phyloP scores from a whole-genome alignment of 305 asterid species.

The Striga hermonthica region DNA sequence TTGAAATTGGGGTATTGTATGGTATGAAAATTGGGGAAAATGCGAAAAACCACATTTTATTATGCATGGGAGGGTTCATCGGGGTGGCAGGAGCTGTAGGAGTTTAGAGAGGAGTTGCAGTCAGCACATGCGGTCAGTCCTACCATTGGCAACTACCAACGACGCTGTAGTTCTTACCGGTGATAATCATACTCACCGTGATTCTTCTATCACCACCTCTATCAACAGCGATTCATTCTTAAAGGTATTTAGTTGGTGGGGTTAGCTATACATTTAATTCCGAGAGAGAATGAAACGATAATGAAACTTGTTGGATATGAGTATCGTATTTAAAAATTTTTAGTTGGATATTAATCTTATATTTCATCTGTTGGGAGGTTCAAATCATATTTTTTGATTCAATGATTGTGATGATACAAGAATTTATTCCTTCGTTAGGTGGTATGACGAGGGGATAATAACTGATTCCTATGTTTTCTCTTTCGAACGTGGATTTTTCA shows the following conservation, averaged over 20 bases:
- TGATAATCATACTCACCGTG: slow-evolving; percentile 35
- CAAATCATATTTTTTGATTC: slow-evolving; percentile 2
- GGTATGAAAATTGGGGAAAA: slow-evolving; percentile 46
- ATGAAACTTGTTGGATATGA: too few relatives aligned
- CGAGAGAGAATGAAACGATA: too few relatives aligned
- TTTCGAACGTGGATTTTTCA: background rate
- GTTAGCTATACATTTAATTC: too few relatives aligned
- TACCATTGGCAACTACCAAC: background rate
- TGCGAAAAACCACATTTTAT: slow-evolving; percentile 51
- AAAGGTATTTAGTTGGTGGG: slow-evolving; percentile 50
- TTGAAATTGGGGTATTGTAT: slow-evolving; percentile 37
- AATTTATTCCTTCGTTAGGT: slow-evolving; percentile 1
- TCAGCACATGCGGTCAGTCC: slow-evolving; percentile 59
- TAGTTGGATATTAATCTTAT: background rate
- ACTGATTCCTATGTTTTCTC: background rate
- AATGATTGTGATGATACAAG: slow-evolving; percentile 1
- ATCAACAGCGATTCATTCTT: slow-evolving; percentile 50
- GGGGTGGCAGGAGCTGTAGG: slow-evolving; percentile 45
- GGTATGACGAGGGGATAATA: background rate
- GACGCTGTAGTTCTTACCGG: slow-evolving; percentile 33
- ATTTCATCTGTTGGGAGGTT: slow-evolving; percentile 14
- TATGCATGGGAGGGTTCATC: slow-evolving; percentile 69
- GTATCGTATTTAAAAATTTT: too few relatives aligned
- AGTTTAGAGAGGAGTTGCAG: slow-evolving; percentile 36
- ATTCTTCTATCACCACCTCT: slow-evolving; percentile 30